These are phyloP conservation scores for Xylariaceae sp. DNA, from an alignment of 2,329 filamentous ascomycete genomes.

Conservation along the genomic window DNA sequence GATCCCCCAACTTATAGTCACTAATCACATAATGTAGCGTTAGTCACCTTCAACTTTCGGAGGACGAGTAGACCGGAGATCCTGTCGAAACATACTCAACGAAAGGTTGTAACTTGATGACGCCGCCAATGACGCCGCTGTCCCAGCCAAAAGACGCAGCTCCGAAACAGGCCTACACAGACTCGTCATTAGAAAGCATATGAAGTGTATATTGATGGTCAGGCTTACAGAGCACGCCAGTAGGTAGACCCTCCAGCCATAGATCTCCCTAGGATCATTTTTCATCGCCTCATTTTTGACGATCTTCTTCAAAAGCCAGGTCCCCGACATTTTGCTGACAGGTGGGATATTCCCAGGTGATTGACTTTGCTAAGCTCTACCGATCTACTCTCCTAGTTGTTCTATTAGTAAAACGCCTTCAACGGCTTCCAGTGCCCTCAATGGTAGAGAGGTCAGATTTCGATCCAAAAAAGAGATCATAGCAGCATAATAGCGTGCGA, in stretches of 20 bases:
- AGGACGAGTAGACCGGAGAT: neutral
- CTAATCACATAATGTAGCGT: constrained; percentile 39
- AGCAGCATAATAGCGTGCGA: no score
- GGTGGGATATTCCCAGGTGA: constrained; percentile 2
- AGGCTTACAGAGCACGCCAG: constrained; percentile 62
- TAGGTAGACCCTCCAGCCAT: constrained; percentile 71
- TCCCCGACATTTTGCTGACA: constrained; percentile 31
- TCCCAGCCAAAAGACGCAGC: constrained; percentile 65
- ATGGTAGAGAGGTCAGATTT: neutral
- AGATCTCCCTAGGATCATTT: constrained; percentile 69
- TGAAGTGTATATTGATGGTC: neutral
- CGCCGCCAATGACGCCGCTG: constrained; percentile 71
- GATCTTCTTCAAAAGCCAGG: constrained; percentile 47
- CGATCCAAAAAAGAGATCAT: neutral
- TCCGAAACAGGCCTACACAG: constrained; percentile 49
- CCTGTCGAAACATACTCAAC: constrained; percentile 48
- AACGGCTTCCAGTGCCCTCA: neutral
- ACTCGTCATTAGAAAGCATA: constrained; percentile 10
- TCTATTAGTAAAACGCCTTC: neutral
- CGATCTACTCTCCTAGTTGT: constrained; percentile 2
- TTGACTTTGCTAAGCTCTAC: neutral
- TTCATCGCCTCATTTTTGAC: constrained; percentile 67
- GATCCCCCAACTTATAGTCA: constrained; percentile 56
- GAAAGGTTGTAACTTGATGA: constrained; percentile 65
- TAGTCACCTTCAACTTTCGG: neutral